These are phyloP conservation scores for Cynanchum wilfordii DNA, from an alignment of 257 asterid genomes.

Conservation along the genomic window DNA sequence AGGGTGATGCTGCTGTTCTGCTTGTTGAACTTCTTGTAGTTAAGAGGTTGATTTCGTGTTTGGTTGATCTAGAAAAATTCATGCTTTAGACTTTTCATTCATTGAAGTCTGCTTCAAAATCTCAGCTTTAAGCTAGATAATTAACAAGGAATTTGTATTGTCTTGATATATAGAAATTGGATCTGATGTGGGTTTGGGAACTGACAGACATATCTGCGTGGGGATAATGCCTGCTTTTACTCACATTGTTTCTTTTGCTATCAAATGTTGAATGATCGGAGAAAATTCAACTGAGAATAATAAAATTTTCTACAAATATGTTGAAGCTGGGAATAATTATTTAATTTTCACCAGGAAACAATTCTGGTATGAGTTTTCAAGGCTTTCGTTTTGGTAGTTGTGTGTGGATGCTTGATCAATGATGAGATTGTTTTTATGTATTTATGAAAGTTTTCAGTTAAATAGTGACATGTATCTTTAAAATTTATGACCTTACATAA, in stretches of 20 bases:
- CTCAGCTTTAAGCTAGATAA: background rate
- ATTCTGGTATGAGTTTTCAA: background rate
- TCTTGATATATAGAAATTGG: background rate
- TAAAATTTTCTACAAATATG: background rate
- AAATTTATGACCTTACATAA: background rate
- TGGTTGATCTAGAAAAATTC: slow-evolving; percentile 13
- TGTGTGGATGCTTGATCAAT: background rate
- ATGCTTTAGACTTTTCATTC: background rate
- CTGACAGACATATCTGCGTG: background rate
- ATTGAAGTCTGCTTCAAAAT: background rate
- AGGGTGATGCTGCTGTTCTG: background rate
- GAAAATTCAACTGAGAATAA: background rate
- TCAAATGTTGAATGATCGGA: background rate
- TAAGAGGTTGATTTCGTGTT: background rate
- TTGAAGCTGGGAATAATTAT: background rate
- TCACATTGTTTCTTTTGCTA: background rate
- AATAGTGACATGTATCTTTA: background rate
- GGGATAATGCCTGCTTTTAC: background rate
- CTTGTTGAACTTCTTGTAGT: background rate
- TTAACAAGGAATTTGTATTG: background rate
- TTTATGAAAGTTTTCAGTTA: background rate
- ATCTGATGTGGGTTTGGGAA: background rate
- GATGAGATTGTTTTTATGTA: background rate
- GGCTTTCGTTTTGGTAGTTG: background rate
- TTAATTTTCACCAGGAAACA: background rate